Conservation (phyloP, 2,329 filamentous ascomycete genomes). For the Hypoxylon sp. region DNA sequence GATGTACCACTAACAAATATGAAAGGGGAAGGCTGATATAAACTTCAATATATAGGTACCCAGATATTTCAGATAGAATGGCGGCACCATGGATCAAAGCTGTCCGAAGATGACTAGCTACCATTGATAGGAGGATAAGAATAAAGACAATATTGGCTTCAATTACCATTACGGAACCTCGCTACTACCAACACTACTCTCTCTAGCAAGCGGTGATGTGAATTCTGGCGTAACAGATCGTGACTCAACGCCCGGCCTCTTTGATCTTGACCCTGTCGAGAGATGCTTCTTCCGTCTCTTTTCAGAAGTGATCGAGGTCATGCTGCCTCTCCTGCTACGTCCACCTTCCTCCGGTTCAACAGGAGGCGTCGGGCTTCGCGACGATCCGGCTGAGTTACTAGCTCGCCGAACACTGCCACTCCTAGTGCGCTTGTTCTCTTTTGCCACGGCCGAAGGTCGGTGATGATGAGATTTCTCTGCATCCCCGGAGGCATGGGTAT, state of each 20-base stretch:
- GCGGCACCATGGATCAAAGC: slow-evolving; percentile 6
- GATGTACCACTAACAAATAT: neutral
- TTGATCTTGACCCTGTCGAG: slow-evolving; percentile 59
- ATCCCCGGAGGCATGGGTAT: slow-evolving; percentile 42
- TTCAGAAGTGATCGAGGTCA: slow-evolving; percentile 63
- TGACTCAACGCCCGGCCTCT: slow-evolving; percentile 63
- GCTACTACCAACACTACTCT: slow-evolving; percentile 58
- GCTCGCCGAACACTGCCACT: slow-evolving; percentile 68
- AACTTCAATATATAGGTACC: neutral
- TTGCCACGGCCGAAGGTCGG: slow-evolving; percentile 61
- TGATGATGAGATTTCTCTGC: slow-evolving; percentile 59
- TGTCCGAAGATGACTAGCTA: neutral
- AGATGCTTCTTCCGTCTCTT: slow-evolving; percentile 67
- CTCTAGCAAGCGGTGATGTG: slow-evolving; percentile 67
- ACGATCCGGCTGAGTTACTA: slow-evolving; percentile 65
- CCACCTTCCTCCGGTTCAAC: slow-evolving; percentile 60
- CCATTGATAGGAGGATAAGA: neutral
- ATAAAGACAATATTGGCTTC: neutral
- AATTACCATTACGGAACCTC: slow-evolving; percentile 32
- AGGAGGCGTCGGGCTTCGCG: slow-evolving; percentile 65
- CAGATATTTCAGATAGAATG: neutral
- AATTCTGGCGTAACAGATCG: slow-evolving; percentile 69
- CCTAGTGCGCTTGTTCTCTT: slow-evolving; percentile 64
- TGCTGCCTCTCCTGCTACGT: slow-evolving; percentile 62
- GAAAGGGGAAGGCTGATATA: neutral